phyloP scores from a whole-genome alignment of 1,284 basidiomycete genomes.

The Heterobasidion irregulare region DNA sequence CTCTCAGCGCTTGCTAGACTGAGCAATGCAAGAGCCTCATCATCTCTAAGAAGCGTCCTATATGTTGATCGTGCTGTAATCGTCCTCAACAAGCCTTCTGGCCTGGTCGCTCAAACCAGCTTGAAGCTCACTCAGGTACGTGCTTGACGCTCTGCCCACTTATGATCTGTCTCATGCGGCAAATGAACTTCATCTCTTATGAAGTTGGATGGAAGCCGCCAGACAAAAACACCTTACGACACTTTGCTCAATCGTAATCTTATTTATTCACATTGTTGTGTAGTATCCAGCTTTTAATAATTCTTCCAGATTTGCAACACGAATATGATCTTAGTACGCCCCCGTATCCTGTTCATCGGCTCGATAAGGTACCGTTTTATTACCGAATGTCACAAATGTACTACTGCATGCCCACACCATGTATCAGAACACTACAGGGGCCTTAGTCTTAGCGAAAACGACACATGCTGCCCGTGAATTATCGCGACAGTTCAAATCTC shows the following conservation, averaged over 20 bases:
- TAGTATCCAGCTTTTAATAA: background rate
- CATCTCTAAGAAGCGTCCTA: background rate
- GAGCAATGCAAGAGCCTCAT: background rate
- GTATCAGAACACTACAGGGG: conserved; percentile 54
- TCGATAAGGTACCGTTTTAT: conserved; percentile 47
- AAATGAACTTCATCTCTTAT: background rate
- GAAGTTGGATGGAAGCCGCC: background rate
- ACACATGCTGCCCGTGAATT: conserved; percentile 35
- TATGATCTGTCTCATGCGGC: background rate
- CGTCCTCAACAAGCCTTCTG: conserved; percentile 56
- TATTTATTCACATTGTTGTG: background rate
- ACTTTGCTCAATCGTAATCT: conserved; percentile 2
- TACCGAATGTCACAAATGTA: background rate
- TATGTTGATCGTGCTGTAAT: conserved; percentile 49
- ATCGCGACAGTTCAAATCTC: conserved; percentile 42
- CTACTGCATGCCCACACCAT: background rate
- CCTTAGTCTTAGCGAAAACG: conserved; percentile 46
- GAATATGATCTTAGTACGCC: conserved; percentile 24
- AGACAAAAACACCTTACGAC: background rate
- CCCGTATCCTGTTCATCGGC: conserved; percentile 51
- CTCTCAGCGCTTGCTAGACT: background rate
- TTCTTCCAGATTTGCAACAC: conserved; percentile 27
- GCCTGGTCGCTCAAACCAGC: conserved; percentile 43
- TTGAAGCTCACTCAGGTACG: conserved; percentile 4
- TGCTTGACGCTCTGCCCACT: background rate